These are phyloP conservation scores for Cystobasidium pallidum DNA, from an alignment of 1,284 basidiomycete genomes.

Conservation along the genomic window DNA sequence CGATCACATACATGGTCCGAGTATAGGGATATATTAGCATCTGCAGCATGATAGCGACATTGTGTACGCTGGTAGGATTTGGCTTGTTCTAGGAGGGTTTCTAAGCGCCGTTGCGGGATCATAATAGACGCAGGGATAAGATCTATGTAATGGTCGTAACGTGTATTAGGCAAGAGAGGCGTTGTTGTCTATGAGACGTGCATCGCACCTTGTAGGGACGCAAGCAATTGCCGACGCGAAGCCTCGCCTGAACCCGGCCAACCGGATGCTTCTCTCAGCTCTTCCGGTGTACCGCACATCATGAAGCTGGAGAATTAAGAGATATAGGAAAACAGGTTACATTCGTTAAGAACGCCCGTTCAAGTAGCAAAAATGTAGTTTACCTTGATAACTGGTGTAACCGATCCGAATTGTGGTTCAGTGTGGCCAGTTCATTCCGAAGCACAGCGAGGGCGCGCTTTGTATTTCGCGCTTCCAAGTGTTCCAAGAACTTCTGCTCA, in stretches of 20 bases:
- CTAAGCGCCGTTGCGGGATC: slow-evolving; percentile 86
- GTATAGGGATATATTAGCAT: slow-evolving; percentile 75
- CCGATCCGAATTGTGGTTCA: slow-evolving; percentile 73
- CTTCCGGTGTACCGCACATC: slow-evolving; percentile 83
- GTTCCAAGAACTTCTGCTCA: slow-evolving; percentile 94
- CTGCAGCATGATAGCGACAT: slow-evolving; percentile 75
- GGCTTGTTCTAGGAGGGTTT: slow-evolving; percentile 83
- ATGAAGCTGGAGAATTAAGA: slow-evolving; percentile 65
- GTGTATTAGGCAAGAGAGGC: background rate
- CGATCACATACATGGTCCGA: slow-evolving; percentile 81
- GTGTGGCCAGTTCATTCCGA: slow-evolving; percentile 80
- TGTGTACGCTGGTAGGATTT: slow-evolving; percentile 73
- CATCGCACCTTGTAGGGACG: slow-evolving; percentile 75
- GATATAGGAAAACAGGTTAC: background rate
- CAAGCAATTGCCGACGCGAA: slow-evolving; percentile 76
- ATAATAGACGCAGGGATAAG: slow-evolving; percentile 87
- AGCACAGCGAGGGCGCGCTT: slow-evolving; percentile 83
- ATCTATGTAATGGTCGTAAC: slow-evolving; percentile 60
- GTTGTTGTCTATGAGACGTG: background rate
- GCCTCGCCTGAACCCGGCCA: slow-evolving; percentile 87
- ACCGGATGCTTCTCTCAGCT: slow-evolving; percentile 74
- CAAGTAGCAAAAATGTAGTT: slow-evolving; percentile 45
- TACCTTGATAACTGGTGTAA: slow-evolving; percentile 84
- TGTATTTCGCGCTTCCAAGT: slow-evolving; percentile 80
- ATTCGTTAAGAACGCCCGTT: too few relatives aligned